Evolutionary conservation across 1,139 yeast species (phyloP), one percentile per base, ranked within the genome.

Genomic region (Komagataea norvegica): DNA sequence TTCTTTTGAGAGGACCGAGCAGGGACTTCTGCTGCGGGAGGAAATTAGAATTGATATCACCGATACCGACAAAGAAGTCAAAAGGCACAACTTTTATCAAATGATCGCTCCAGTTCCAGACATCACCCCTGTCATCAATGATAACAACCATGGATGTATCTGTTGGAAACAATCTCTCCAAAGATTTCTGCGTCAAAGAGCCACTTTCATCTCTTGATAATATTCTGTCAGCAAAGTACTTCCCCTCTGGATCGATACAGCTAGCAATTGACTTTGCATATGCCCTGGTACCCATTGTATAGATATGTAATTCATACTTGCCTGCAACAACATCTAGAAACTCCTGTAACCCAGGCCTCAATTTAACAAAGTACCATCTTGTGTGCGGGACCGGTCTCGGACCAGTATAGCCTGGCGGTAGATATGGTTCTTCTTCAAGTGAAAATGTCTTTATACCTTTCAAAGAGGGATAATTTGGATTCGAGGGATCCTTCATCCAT

Each of bases 231-330:
- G 94, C 96, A 64, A 91, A 91, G 55, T 79, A 82, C 40, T 69
- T 68, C 2, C 93, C 95, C 16, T 75, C 78, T 0, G 98, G 98
- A 54, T 91, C 99, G 37, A 93, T 88, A 27, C 93, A 82, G 40
- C 78, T 76, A 22, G 97, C 95, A 46, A 93, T 85, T 15, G 91
- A 85, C 36, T 79, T 71, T 0, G 99, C 99, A 62, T 91, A 91
- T 29, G 91, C 81, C 46, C 95, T 68, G 4, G 98, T 93, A n/a
- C 98, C 98, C 99, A 91, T 91, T 8, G 99, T 91, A 60, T 91
- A 91, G 30, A 91, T 87, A 60, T 91, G 98, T 72, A 91, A 68
- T 62, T 91, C 98, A 57, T 84, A 91, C 37, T 74, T 62, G 33
- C 78, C 62, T 6, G 81, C 68, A 46, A 87, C 73, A 36, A 68